Base-by-base conservation (phyloP, 176 grass and related monocot species). In the Triticum urartu region DNA sequence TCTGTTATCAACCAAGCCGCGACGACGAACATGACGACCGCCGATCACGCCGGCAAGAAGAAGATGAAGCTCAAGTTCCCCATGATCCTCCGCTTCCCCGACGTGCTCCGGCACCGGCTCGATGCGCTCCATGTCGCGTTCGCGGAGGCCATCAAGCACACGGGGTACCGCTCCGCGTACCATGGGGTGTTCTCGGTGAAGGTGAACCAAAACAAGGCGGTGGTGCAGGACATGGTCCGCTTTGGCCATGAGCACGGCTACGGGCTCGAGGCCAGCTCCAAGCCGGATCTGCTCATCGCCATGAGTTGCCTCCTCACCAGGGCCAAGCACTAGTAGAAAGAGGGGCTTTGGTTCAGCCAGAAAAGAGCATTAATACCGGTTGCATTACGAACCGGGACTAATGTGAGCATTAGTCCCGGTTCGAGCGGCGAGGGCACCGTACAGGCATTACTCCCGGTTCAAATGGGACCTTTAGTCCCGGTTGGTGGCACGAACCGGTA, bases 51-150 rank as follows among this genome's bases (percentile, higher is more conserved):
- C 28, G 28, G 28, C 28, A 30, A 30, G 28, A 30, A 30, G 28
- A 30, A 30, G 28, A 30, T 30, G 28, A 35, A 5, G 34, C 34
- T 38, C 28, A 80, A 83, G 60, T 68, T 83, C 9, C 86, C 86
- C 9, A 72, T 88, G 43, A 84, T 88, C 24, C 68, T 83, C 60
- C 86, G 86, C 28, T 88, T 88, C 81, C 86, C 86, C 5, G 86
- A 78, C 14, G 80, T 88, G 42, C 71, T 88, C 59, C 78, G 54
- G 22, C 60, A 88, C 70, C 80, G 80, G 13, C 39, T 88, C 47
- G 7, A n/a, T 1, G 68, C 86, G 24, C 86, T 88, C 33, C 54
- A 88, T 35, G 1, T 9, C 4, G 86, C 86, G 9, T 88, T 88
- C 58, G 11, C 7, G 9, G 18, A 13, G 3, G 86, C 86, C 26